A percentile compares a stretch with the other conserved stretches of the same genome.
These are phyloP conservation scores for Solanum aculeatissimum DNA, from an alignment of 305 asterid species.

Conservation along the genomic window DNA sequence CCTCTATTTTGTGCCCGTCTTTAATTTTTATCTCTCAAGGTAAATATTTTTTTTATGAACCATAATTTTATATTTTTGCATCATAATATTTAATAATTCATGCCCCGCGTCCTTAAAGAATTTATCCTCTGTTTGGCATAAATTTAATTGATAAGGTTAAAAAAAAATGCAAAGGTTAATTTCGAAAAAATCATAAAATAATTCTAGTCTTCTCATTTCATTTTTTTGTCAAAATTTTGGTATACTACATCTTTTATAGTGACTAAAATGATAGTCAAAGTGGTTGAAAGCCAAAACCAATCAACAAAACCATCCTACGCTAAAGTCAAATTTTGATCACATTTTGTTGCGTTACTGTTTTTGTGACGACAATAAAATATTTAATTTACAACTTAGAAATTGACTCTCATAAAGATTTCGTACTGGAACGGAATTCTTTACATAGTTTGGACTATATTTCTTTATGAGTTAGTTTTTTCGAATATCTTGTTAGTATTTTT, in stretches of 20 bases:
- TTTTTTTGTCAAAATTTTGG: background rate
- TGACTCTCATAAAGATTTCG: background rate
- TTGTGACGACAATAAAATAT: background rate
- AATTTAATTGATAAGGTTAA: too few species aligned
- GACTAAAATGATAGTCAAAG: background rate
- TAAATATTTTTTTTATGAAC: background rate
- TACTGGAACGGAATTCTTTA: too few species aligned
- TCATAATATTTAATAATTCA: background rate
- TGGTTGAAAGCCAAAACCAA: background rate
- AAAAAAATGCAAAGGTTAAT: background rate
- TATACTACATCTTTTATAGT: background rate
- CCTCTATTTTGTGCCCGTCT: background rate
- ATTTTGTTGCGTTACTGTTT: background rate
- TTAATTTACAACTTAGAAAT: background rate
- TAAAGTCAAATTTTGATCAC: background rate
- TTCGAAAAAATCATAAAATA: background rate
- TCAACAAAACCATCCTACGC: background rate
- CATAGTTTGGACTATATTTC: too few species aligned
- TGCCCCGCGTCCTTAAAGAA: background rate
- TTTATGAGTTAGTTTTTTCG: too few species aligned
- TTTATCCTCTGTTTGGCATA: background rate
- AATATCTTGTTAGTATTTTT: too few species aligned
- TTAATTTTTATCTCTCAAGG: background rate
- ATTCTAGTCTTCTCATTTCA: background rate
- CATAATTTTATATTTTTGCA: background rate